phyloP scores from a whole-genome alignment of 2,329 filamentous ascomycete species.

The Plenodomus lindquistii region DNA sequence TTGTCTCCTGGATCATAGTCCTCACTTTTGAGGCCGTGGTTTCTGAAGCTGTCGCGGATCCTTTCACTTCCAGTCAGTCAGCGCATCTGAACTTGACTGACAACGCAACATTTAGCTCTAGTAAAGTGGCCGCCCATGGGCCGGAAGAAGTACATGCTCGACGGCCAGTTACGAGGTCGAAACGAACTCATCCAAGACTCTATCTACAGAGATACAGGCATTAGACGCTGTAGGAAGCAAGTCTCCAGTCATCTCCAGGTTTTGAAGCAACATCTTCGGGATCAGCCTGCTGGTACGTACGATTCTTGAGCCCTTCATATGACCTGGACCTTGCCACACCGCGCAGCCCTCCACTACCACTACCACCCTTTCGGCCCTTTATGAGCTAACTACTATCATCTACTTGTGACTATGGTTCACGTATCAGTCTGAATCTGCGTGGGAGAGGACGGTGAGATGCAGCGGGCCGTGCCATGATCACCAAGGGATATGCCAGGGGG shows the following conservation, averaged over 20 bases:
- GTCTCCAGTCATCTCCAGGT: slow-evolving; percentile 69
- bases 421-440: not conserved
- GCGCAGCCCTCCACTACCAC: not conserved
- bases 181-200: slow-evolving; percentile 66
- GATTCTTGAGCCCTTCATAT: not conserved
- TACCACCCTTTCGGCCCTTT: not conserved
- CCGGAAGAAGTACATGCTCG: slow-evolving; percentile 53
- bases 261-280: slow-evolving; percentile 59
- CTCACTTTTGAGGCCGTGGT: not conserved
- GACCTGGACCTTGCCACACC: not conserved
- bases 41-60: not conserved
- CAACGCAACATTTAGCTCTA: slow-evolving; percentile 14
- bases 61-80: not conserved
- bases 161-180: slow-evolving; percentile 60
- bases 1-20: not conserved
- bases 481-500: slow-evolving; percentile 14
- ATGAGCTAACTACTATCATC: not conserved
- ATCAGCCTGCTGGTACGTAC: slow-evolving; percentile 56
- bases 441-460: too few species aligned
- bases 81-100: slow-evolving; percentile 1
- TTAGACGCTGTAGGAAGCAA: slow-evolving; percentile 59
- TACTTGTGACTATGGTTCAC: not conserved
- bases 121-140: slow-evolving; percentile 63
- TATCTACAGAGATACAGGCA: slow-evolving; percentile 60
- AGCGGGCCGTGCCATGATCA: slow-evolving; percentile 4